These are phyloP conservation scores for Boletellus emodensis DNA, from an alignment of 768 basidiomycete genomes.

Conservation along the genomic window DNA sequence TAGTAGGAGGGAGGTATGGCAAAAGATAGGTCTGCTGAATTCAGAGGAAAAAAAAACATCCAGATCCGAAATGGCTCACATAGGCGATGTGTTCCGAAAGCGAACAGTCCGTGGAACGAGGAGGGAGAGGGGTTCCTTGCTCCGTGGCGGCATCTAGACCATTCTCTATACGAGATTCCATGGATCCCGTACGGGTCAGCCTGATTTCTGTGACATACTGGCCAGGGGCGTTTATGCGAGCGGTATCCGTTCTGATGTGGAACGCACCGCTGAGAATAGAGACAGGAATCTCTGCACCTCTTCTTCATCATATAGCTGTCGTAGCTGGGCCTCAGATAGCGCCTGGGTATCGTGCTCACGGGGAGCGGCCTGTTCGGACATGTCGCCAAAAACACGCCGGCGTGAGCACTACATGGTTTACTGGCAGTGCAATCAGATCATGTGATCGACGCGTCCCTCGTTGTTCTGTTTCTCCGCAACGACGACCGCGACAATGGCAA, in stretches of 20 bases:
- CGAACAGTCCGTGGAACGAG: conserved; percentile 14
- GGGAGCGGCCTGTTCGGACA: conserved; percentile 7
- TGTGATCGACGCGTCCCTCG: conserved; percentile 26
- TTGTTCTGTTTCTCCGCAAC: conserved; percentile 13
- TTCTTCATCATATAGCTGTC: conserved; percentile 59
- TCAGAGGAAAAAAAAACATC: conserved; percentile 11
- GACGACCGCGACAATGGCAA: conserved; percentile 10
- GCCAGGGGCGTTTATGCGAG: background rate
- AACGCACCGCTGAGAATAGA: conserved; percentile 57
- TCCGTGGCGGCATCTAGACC: background rate
- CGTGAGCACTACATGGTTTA: too few relatives aligned
- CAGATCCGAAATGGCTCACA: conserved; percentile 16
- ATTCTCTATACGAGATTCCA: background rate
- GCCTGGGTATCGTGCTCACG: conserved; percentile 18
- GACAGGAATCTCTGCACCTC: conserved; percentile 58
- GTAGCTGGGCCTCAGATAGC: conserved; percentile 49
- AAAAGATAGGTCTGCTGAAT: conserved; percentile 37
- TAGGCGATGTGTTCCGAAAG: conserved; percentile 25
- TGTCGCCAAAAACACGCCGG: background rate
- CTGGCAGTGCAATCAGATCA: conserved; percentile 15
- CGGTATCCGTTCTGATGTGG: background rate
- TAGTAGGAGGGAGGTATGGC: conserved; percentile 44
- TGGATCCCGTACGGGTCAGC: conserved; percentile 24
- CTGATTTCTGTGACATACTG: conserved; percentile 62
- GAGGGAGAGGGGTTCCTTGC: background rate